Base-by-base conservation (phyloP, 192 early-diverging fungal genomes). In the Backusella sp. region DNA sequence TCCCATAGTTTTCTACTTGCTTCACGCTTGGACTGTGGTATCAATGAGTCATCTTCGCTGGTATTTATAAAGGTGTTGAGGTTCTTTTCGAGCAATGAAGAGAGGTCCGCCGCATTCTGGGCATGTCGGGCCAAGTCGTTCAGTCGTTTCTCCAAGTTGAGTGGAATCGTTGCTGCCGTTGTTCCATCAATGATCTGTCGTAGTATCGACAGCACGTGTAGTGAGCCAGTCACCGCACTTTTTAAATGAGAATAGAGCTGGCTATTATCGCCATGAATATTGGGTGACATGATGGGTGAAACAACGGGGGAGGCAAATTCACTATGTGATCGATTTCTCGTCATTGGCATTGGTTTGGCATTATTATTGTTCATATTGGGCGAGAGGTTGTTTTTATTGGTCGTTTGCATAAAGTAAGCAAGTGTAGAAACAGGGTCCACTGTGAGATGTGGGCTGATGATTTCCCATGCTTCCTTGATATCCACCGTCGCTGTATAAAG, bases 381-480 rank as follows among this genome's bases (percentile, higher is more conserved):
- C 17, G 46, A 49, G 19, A 49, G 46, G 23, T 62, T 26, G 56
- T 26, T 26, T 2, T 68, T 23, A 34, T 32, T 28, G 7, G 39
- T 72, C 17, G 41, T 30, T 21, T 70, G 62, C 21, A 66, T 30
- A 36, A 46, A 34, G 7, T 19, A n/a, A 26, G 46, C 32, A 12
- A 65, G 39, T 14, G 42, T 53, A 12, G 32, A 44, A 12, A 21
- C 21, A 1, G 35, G 66, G 21, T 39, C 21, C 3, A 53, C 37
- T n/a, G 68, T 14, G 8, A 66, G 41, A 34, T 26, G 30, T 34
- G 76, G 37, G 21, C 11, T n/a, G 28, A 80, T 73, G 44, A 26
- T 77, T 49, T 73, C 70, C 34, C 73, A 81, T 30, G 80, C 75
- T 5, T 74, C 73, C 44, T 77, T 77, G 1, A 81, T 37, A 75